phyloP scores from a whole-genome alignment of 2,329 filamentous ascomycete species.

The Fusarium burgessii region DNA sequence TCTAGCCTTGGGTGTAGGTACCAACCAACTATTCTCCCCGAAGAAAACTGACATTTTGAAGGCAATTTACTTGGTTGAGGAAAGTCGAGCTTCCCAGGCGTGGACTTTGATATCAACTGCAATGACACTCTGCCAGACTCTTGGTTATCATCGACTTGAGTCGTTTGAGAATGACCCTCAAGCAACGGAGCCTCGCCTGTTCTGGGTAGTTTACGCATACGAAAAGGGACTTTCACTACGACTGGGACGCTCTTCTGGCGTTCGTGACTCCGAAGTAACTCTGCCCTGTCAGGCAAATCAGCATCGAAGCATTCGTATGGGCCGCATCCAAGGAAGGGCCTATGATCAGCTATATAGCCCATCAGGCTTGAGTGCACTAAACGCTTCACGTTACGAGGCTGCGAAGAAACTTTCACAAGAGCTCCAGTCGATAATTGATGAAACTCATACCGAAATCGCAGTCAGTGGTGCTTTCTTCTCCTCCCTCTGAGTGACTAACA shows the following conservation, averaged over 20 bases:
- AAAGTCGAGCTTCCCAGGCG: constrained; percentile 48
- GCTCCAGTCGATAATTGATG: constrained; percentile 24
- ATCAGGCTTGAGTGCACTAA: background rate
- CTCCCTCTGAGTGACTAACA: background rate
- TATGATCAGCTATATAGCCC: constrained; percentile 53
- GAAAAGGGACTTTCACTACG: constrained; percentile 54
- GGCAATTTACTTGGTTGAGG: constrained; percentile 51
- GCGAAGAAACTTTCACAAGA: constrained; percentile 11
- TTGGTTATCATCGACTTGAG: constrained; percentile 49
- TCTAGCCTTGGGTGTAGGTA: constrained; percentile 50
- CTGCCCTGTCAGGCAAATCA: constrained; percentile 31
- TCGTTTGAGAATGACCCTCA: background rate
- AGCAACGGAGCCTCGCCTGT: constrained; percentile 32
- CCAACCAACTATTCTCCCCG: accelerated
- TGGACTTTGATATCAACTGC: constrained; percentile 55
- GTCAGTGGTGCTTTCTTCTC: background rate
- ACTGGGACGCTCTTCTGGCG: constrained; percentile 50
- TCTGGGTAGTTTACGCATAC: constrained; percentile 53
- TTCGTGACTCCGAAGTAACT: constrained; percentile 51
- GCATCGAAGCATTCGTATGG: constrained; percentile 33
- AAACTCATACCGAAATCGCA: constrained; percentile 16
- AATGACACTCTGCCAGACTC: constrained; percentile 49
- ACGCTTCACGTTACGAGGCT: background rate
- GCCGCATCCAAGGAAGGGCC: constrained; percentile 48
- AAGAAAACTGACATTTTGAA: background rate